These are phyloP conservation scores for Tephrocybe sp. DNA, from an alignment of 768 basidiomycete species.

Conservation along the genomic window DNA sequence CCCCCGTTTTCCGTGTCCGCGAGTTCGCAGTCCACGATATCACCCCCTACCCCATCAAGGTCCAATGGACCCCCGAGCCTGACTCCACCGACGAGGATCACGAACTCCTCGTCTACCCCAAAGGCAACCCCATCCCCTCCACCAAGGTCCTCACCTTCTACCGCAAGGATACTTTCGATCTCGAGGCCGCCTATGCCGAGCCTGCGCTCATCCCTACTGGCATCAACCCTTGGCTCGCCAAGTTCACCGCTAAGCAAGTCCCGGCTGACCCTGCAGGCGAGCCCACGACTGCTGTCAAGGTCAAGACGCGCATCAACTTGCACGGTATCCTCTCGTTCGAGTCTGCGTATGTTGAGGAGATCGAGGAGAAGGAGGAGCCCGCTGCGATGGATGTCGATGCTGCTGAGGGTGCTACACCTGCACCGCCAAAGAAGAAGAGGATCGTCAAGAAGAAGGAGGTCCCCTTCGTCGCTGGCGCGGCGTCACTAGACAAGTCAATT, in stretches of 20 bases:
- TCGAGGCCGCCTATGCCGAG: conserved; percentile 84
- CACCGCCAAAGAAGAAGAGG: conserved; percentile 81
- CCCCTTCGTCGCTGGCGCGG: conserved; percentile 62
- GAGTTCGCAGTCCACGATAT: conserved; percentile 91
- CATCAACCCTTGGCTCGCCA: conserved; percentile 83
- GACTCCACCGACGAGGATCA: conserved; percentile 86
- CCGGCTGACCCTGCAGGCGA: conserved; percentile 68
- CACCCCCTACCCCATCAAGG: conserved; percentile 84
- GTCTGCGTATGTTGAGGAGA: conserved; percentile 78
- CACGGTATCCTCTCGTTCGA: conserved; percentile 90
- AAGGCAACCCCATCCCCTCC: conserved; percentile 82
- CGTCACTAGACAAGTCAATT: conserved; percentile 59
- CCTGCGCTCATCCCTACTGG: conserved; percentile 67
- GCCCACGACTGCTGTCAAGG: conserved; percentile 70
- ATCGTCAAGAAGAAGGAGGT: conserved; percentile 82
- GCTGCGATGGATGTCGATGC: conserved; percentile 67
- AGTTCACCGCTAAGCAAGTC: conserved; percentile 82
- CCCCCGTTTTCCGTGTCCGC: conserved; percentile 96
- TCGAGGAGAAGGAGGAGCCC: conserved; percentile 72
- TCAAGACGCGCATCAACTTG: conserved; percentile 85
- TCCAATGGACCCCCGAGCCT: conserved; percentile 77
- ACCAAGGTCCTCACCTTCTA: conserved; percentile 97
- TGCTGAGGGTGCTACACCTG: conserved; percentile 35
- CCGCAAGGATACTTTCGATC: conserved; percentile 82
- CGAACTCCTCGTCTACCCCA: conserved; percentile 87